These are phyloP conservation scores for Magnusiomyces tetraspermus DNA, from an alignment of 1,139 yeast genomes.

Conservation along the genomic window DNA sequence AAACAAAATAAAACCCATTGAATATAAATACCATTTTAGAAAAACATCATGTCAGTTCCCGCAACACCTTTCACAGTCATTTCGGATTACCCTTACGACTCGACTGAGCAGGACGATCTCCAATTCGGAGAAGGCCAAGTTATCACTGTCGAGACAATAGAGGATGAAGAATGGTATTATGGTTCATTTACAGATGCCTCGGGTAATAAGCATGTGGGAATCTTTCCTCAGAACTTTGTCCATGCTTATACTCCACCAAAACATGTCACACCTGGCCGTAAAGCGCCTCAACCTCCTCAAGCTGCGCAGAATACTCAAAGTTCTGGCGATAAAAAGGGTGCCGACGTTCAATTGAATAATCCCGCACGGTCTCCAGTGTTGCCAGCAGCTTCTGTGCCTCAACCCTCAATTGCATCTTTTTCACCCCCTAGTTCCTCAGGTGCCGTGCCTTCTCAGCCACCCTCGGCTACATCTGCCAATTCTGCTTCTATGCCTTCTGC, in stretches of 20 bases:
- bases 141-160: constrained; percentile 65
- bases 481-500: background rate
- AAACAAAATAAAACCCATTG: too few species aligned
- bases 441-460: background rate
- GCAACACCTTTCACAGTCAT: constrained; percentile 54
- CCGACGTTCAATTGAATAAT: too few species aligned
- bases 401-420: constrained; percentile 6
- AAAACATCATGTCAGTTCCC: constrained; percentile 7
- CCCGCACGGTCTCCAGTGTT: constrained; percentile 14
- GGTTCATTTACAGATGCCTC: constrained; percentile 49
- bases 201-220: constrained; percentile 46
- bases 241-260: constrained; percentile 29
- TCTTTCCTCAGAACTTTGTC: constrained; percentile 85
- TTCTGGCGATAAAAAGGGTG: constrained; percentile 3
- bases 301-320: constrained; percentile 10
- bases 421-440: constrained; percentile 11
- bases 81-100: constrained; percentile 61
- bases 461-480: background rate
- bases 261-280: constrained; percentile 18
- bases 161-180: constrained; percentile 85
- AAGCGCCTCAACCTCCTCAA: constrained; percentile 7
- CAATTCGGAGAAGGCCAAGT: constrained; percentile 56
- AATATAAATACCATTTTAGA: background rate
- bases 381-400: constrained; percentile 14
- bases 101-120: constrained; percentile 81